Conservation (phyloP, 139 green algal genomes). For the Chlamydomonas schloesseri region DNA sequence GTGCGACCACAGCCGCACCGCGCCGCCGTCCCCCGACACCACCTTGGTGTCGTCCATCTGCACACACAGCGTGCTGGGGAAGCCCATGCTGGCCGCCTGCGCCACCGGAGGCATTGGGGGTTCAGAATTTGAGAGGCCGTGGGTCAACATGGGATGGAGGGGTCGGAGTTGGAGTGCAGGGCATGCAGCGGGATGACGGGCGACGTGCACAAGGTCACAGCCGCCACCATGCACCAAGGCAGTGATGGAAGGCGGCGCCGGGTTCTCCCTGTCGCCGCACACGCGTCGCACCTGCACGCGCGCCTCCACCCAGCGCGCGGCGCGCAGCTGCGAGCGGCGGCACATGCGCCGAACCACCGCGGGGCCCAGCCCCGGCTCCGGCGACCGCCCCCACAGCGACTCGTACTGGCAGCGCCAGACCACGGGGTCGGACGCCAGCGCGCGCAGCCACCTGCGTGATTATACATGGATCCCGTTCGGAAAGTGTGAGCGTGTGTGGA, state of each 20-base stretch:
- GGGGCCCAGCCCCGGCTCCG: neutral
- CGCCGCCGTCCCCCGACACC: slow-evolving; percentile 50
- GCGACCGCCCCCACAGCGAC: slow-evolving; percentile 42
- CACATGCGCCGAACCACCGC: slow-evolving; percentile 60
- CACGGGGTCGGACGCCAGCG: slow-evolving; percentile 3
- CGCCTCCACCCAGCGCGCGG: slow-evolving; percentile 58
- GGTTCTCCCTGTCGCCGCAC: no score
- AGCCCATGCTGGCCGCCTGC: no score
- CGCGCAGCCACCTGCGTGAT: slow-evolving; percentile 35
- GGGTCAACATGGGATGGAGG: no score
- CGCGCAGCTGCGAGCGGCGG: slow-evolving; percentile 57
- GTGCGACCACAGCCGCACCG: slow-evolving; percentile 64
- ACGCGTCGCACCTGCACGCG: slow-evolving; percentile 42
- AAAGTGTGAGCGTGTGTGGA: no score
- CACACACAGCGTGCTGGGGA: neutral
- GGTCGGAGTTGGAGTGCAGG: no score
- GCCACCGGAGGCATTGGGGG: no score
- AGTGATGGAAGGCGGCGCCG: no score
- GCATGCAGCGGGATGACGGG: no score
- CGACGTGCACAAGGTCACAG: no score
- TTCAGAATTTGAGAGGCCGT: no score
- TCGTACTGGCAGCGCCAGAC: slow-evolving; percentile 45
- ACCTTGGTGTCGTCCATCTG: slow-evolving; percentile 68
- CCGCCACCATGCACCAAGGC: no score
- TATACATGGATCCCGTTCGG: no score